Percentiles rank a stretch among this genome's conserved stretches.
phyloP scores from a whole-genome alignment of 2,329 filamentous ascomycete genomes.

The Aspergillus sp. region DNA sequence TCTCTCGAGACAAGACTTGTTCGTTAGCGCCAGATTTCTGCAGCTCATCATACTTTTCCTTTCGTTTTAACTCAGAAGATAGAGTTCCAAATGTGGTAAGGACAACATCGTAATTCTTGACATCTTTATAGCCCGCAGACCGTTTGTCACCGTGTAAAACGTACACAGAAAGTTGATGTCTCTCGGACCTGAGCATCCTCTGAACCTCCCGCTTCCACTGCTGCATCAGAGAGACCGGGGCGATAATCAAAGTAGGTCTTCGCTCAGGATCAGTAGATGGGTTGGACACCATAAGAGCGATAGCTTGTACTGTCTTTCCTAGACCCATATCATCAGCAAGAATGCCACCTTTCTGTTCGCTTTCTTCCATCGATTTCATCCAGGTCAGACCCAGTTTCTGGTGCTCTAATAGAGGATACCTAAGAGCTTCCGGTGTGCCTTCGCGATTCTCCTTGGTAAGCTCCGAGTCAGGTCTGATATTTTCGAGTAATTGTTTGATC shows the following conservation, averaged over 20 bases:
- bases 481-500: slow-evolving; percentile 64
- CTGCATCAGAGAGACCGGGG: slow-evolving; percentile 71
- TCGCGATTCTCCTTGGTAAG: slow-evolving; percentile 59
- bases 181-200: slow-evolving; percentile 57
- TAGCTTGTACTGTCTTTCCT: slow-evolving; percentile 77
- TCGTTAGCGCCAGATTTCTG: slow-evolving; percentile 41
- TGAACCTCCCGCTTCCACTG: slow-evolving; percentile 82
- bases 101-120: slow-evolving; percentile 68
- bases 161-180: slow-evolving; percentile 58
- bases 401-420: slow-evolving; percentile 68
- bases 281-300: slow-evolving; percentile 69
- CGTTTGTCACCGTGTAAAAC: slow-evolving; percentile 65
- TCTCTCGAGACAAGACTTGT: slow-evolving; percentile 6
- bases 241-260: slow-evolving; percentile 78
- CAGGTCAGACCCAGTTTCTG: slow-evolving; percentile 74
- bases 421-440: slow-evolving; percentile 65
- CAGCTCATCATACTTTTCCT: slow-evolving; percentile 48
- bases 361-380: slow-evolving; percentile 70
- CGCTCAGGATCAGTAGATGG: slow-evolving; percentile 54
- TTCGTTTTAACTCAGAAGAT: slow-evolving; percentile 61
- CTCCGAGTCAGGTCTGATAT: slow-evolving; percentile 69
- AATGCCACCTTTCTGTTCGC: slow-evolving; percentile 69
- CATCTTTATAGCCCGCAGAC: slow-evolving; percentile 50
- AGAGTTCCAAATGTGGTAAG: slow-evolving; percentile 75
- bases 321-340: slow-evolving; percentile 79